Conservation (phyloP, 768 basidiomycete genomes). For the Boletellus sp. region DNA sequence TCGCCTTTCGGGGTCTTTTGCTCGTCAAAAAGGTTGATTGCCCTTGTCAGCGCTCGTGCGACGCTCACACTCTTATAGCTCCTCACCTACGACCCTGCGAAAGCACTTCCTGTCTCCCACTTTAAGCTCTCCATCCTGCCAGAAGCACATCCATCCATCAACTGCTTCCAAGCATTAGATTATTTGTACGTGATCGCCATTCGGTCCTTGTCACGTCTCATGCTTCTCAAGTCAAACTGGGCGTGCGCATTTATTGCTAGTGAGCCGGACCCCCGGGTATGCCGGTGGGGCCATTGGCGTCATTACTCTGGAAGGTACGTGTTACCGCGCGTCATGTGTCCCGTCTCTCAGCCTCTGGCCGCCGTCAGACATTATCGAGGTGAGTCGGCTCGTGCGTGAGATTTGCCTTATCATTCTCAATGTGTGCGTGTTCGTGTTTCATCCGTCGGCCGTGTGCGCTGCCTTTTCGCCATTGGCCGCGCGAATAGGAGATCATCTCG, state of each 20-base stretch:
- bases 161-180: slow-evolving; percentile 92
- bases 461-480: background rate
- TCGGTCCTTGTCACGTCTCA: background rate
- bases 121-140: slow-evolving; percentile 83
- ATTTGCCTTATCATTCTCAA: background rate
- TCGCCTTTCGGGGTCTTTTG: slow-evolving; percentile 76
- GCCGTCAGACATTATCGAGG: slow-evolving; percentile 68
- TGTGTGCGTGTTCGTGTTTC: background rate
- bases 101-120: slow-evolving; percentile 65
- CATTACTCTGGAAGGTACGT: slow-evolving; percentile 77
- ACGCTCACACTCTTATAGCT: slow-evolving; percentile 46
- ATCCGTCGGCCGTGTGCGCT: background rate
- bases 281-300: slow-evolving; percentile 87
- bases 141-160: slow-evolving; percentile 84
- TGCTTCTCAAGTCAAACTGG: slow-evolving; percentile 76
- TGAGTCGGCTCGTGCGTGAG: slow-evolving; percentile 18
- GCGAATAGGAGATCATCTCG: slow-evolving; percentile 80
- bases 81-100: slow-evolving; percentile 83
- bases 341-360: background rate
- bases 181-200: slow-evolving; percentile 59
- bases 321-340: background rate
- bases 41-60: background rate
- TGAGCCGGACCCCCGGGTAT: slow-evolving; percentile 79
- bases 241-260: slow-evolving; percentile 84
- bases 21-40: slow-evolving; percentile 69